These are phyloP conservation scores for Sporothrix humicola DNA, from an alignment of 2,329 filamentous ascomycete species.

Conservation along the genomic window DNA sequence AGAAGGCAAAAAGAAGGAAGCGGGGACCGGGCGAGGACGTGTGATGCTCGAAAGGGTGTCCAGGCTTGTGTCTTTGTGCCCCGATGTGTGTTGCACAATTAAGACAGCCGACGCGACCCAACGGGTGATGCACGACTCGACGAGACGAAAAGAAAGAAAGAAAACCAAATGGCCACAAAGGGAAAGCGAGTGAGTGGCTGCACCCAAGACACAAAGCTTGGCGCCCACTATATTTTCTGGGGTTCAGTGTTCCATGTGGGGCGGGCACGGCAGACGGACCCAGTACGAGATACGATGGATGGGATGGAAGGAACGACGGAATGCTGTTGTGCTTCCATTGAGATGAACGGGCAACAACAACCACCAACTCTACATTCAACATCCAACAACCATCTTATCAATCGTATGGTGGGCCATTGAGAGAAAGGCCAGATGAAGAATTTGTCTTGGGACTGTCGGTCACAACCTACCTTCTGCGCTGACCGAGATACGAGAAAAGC, in stretches of 20 bases:
- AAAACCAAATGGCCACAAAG: neutral
- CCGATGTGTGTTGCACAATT: neutral
- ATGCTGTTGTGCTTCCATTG: neutral
- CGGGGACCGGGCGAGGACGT: neutral
- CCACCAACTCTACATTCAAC: too few species aligned
- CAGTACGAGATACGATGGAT: constrained; percentile 7
- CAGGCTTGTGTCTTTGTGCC: neutral
- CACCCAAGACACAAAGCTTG: constrained; percentile 9
- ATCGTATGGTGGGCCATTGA: neutral
- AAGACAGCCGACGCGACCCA: neutral
- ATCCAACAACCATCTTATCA: too few species aligned
- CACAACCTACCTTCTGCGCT: neutral
- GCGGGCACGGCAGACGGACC: constrained; percentile 10
- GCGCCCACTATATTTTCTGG: constrained; percentile 11
- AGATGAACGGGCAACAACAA: neutral
- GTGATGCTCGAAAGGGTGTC: neutral
- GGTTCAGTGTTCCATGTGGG: constrained; percentile 2
- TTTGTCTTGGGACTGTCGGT: too few species aligned
- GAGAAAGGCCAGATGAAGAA: neutral
- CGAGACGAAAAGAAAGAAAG: neutral
- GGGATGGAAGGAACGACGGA: neutral
- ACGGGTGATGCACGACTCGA: neutral
- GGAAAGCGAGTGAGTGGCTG: neutral
- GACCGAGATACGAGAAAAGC: constrained; percentile 7
- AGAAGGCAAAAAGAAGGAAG: constrained; percentile 24